Percentiles rank a stretch among this genome's conserved stretches.
These are phyloP conservation scores for Trichomonascaceae sp. DNA, from an alignment of 1,139 yeast genomes.

Conservation along the genomic window DNA sequence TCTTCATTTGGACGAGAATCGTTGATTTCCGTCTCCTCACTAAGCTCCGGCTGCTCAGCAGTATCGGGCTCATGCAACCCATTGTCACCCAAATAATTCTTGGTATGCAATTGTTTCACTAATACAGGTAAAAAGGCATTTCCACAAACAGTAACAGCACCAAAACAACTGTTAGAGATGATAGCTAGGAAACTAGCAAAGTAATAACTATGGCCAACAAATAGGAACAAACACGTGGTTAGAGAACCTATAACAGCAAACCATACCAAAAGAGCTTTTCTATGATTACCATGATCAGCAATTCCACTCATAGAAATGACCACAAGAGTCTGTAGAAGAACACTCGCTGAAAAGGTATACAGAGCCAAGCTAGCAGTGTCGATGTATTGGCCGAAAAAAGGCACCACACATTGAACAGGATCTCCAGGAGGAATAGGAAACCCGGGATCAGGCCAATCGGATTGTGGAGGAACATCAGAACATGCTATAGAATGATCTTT, in stretches of 20 bases:
- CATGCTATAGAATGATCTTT: constrained; percentile 47
- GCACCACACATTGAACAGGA: constrained; percentile 36
- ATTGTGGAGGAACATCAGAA: constrained; percentile 29
- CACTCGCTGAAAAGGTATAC: constrained; percentile 61
- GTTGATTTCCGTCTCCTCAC: background rate
- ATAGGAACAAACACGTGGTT: constrained; percentile 42
- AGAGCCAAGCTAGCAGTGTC: constrained; percentile 66
- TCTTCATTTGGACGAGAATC: background rate
- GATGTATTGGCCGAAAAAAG: constrained; percentile 45
- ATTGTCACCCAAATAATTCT: constrained; percentile 9
- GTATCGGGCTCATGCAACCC: background rate
- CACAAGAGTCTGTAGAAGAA: constrained; percentile 54
- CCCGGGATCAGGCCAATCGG: constrained; percentile 26
- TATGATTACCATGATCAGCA: constrained; percentile 50
- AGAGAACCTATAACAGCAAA: constrained; percentile 54
- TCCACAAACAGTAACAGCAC: constrained; percentile 71
- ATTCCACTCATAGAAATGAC: constrained; percentile 66
- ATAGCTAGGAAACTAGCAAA: constrained; percentile 52
- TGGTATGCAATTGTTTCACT: constrained; percentile 35
- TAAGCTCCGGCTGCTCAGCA: background rate
- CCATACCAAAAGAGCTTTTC: constrained; percentile 45
- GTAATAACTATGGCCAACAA: constrained; percentile 45
- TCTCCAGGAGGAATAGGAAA: constrained; percentile 18
- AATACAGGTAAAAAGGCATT: constrained; percentile 60
- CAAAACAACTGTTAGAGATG: constrained; percentile 59